phyloP scores from a whole-genome alignment of 805 yeast genomes.

The Clavispora santaluciae region DNA sequence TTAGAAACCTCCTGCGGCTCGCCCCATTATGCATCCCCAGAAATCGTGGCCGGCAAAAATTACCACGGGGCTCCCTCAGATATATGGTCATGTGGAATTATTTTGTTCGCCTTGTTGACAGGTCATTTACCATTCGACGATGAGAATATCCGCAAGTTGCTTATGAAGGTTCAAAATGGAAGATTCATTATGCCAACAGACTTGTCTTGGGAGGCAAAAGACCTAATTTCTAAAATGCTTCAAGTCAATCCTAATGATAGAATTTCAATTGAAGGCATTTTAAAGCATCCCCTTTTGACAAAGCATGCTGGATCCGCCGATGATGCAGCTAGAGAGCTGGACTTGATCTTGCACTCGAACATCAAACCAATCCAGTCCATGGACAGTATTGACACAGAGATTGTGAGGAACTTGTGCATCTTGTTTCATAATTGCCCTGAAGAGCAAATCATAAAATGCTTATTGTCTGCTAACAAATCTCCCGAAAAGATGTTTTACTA shows the following conservation, averaged over 20 bases:
- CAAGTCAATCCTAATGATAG: conserved; percentile 77
- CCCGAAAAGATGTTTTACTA: conserved; percentile 82
- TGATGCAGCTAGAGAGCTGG: conserved; percentile 14
- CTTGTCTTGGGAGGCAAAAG: conserved; percentile 79
- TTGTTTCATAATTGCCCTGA: conserved; percentile 76
- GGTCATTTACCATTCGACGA: conserved; percentile 97
- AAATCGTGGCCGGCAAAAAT: conserved; percentile 89
- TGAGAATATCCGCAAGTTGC: conserved; percentile 81
- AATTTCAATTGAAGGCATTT: conserved; percentile 71
- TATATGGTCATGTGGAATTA: conserved; percentile 98
- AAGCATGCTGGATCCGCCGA: conserved; percentile 52
- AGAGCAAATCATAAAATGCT: conserved; percentile 45
- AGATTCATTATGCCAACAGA: conserved; percentile 77
- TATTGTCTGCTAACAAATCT: conserved; percentile 53
- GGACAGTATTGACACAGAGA: conserved; percentile 65
- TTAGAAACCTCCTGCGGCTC: conserved; percentile 96
- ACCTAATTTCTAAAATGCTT: conserved; percentile 75
- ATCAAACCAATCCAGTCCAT: conserved; percentile 32
- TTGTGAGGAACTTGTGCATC: conserved; percentile 69
- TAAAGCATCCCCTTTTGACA: conserved; percentile 73
- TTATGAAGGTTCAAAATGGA: conserved; percentile 89
- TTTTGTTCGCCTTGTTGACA: conserved; percentile 85
- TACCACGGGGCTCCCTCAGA: conserved; percentile 97
- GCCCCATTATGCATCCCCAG: conserved; percentile 98
- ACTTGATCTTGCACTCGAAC: conserved; percentile 14